Percentiles rank a stretch among this genome's conserved stretches.
Evolutionary conservation across 345 rosid genomes (phyloP).

Genomic region (Eucalyptus dawsonii): DNA sequence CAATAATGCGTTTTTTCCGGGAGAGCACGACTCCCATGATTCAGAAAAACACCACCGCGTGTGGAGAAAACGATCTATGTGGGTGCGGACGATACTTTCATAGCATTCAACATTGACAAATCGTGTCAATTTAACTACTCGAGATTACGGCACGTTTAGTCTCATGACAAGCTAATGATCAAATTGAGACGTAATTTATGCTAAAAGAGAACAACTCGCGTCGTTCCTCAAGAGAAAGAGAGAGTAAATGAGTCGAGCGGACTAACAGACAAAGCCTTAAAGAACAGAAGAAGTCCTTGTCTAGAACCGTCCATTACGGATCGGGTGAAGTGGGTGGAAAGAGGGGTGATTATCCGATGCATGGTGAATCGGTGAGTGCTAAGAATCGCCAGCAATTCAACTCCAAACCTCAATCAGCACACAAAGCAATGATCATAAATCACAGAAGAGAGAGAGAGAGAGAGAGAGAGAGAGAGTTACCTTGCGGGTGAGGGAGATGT

Average conservation of each 20-base stretch:
- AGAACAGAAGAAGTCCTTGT: not conserved
- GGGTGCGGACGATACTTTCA: not conserved
- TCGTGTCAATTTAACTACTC: not conserved
- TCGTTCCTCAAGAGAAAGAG: not conserved
- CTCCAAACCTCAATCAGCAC: not conserved
- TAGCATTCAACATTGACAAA: not conserved
- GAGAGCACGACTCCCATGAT: not conserved
- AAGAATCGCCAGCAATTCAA: not conserved
- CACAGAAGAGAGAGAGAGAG: not conserved
- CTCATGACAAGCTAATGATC: not conserved
- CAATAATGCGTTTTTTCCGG: not conserved
- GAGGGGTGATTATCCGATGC: not conserved
- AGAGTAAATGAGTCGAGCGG: not conserved
- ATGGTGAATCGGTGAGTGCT: not conserved
- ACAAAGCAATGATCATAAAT: not conserved
- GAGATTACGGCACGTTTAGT: not conserved
- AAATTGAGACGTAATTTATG: not conserved
- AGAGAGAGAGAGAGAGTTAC: too few species aligned
- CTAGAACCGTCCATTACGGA: not conserved
- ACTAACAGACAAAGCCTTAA: not conserved
- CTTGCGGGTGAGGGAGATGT: conserved; percentile 89
- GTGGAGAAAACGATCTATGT: not conserved
- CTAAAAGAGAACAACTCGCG: not conserved
- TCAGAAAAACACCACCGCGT: not conserved
- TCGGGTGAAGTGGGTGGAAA: not conserved